Evolutionary conservation across 148 eudicot genomes (phyloP).

Genomic region (Hydrangea macrophylla): DNA sequence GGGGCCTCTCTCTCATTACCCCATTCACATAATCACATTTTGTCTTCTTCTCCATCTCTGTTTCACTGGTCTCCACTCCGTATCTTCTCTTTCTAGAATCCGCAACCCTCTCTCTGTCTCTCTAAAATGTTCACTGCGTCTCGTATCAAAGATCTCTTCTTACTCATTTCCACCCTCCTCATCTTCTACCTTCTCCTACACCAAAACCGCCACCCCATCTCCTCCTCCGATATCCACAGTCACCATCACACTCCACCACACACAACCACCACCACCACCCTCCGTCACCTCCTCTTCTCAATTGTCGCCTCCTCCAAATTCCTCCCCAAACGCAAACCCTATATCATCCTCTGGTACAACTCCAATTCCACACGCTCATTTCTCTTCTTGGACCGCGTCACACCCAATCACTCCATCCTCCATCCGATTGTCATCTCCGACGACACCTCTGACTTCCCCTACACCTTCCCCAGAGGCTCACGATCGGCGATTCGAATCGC

Average conservation of each 20-base stretch:
- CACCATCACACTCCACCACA: conserved; percentile 4
- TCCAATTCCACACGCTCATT: conserved; percentile 39
- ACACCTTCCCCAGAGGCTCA: conserved; percentile 38
- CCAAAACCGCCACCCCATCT: background rate
- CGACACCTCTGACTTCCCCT: conserved; percentile 41
- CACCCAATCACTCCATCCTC: background rate
- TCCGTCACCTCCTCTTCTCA: conserved; percentile 50
- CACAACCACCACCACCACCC: conserved; percentile 23
- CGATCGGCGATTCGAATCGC: conserved; percentile 69
- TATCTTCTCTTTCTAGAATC: no score
- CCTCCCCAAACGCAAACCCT: conserved; percentile 40
- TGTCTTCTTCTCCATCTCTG: no score
- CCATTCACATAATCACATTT: no score
- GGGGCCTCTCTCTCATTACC: no score
- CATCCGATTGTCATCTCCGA: conserved; percentile 30
- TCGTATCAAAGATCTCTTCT: conserved; percentile 20
- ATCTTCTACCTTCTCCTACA: conserved; percentile 24
- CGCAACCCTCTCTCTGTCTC: no score
- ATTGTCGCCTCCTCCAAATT: conserved; percentile 53
- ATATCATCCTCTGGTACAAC: conserved; percentile 46
- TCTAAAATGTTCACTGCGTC: background rate
- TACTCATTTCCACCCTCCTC: conserved; percentile 20
- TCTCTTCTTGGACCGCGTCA: conserved; percentile 53
- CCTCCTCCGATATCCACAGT: conserved; percentile 4
- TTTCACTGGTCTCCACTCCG: no score